Conservation (phyloP, 164 flowering plant genomes). For the Cinnamomum chago region DNA sequence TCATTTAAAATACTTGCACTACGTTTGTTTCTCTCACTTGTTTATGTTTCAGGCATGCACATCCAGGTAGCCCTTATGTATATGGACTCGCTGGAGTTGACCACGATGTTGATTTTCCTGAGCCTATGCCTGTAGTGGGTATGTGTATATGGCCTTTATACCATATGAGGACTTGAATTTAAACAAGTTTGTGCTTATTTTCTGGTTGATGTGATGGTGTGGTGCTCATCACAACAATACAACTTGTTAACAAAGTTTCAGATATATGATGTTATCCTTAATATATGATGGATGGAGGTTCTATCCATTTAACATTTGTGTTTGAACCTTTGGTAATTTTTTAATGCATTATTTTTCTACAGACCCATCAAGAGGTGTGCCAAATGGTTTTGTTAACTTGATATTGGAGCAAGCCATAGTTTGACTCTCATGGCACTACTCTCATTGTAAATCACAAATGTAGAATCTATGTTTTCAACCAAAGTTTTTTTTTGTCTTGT, state of each 20-base stretch:
- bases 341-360: no score
- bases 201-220: background rate
- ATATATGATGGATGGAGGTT: no score
- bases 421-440: no score
- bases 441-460: background rate
- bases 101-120: constrained; percentile 94
- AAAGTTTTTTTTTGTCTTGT: background rate
- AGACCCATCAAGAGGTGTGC: no score
- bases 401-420: no score
- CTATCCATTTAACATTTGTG: no score
- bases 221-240: no score
- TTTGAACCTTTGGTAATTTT: no score
- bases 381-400: no score
- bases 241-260: no score
- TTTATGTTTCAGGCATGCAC: constrained; percentile 73
- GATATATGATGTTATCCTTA: no score
- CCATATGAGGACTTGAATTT: background rate
- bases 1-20: background rate
- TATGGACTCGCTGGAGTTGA: constrained; percentile 91
- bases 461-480: background rate
- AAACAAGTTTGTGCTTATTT: background rate
- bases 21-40: background rate
- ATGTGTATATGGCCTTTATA: constrained; percentile 14
- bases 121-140: constrained; percentile 99
- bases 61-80: constrained; percentile 98